Base-by-base conservation (phyloP, 75 land plant species). In the Chamaecyparis obtusa region DNA sequence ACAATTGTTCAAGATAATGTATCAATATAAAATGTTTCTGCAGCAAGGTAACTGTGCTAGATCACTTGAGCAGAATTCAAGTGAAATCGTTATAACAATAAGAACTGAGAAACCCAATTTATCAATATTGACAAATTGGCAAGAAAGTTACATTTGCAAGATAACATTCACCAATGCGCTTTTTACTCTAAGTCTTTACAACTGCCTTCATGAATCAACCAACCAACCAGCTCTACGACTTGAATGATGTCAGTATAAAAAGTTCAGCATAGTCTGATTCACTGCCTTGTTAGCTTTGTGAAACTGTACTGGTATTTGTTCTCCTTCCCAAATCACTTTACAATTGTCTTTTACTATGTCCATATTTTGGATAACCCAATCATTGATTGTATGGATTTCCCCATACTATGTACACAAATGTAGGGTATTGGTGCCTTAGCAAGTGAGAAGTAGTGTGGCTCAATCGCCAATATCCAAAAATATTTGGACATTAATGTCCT, bases 241-340 rank as follows among this genome's bases (percentile, higher is more conserved):
- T n/a, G 46, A 81, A 81, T 43, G 48, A 9, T 43, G 74, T 19
- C 21, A 51, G 69, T 72, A 72, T 33, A 81, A 81, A 81, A 44
- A 43, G n/a, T 10, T 43, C 83, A 80, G 83, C 27, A 21, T 43
- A 21, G 9, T 79, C 48, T 43, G 27, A 4, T 80, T 43, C 21
- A 2, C 21, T 9, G 13, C 83, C 48, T 10, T n/a, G 41, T 81
- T n/a, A 43, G 83, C 83, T 49, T 81, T 44, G 24, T 43, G 83
- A 81, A 44, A 43, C 30, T 72, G 41, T 44, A 44, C n/a, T 48
- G 46, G 82, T 44, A 81, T 43, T n/a, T 44, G 51, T 44, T 3
- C 46, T 30, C 48, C 46, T 81, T 81, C 48, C 83, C 83, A 81
- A 44, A 81, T 44, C 83, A 81, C 32, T 7, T 48, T 81, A 81